Evolutionary conservation across 2,329 filamentous ascomycete genomes (phyloP), one percentile per base, ranked within the genome.

Genomic region (Berkeleyomyces basicola): DNA sequence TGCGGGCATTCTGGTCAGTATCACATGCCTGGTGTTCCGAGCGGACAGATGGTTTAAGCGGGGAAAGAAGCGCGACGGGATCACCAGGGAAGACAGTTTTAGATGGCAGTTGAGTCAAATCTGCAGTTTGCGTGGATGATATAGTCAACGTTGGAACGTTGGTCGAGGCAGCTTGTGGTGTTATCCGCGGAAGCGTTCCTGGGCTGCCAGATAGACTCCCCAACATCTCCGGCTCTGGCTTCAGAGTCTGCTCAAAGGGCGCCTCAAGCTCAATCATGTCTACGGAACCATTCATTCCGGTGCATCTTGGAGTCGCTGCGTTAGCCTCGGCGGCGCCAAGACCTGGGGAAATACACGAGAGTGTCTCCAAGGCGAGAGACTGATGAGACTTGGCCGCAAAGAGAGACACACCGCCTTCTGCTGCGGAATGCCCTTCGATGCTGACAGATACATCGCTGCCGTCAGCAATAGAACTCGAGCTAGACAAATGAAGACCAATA

Each of bases 61-160:
- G n/a, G 60, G 16, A 4, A 46, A n/a, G 16, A 46, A 7, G 43
- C 23, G n/a, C 51, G 47, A 44, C 44, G 60, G 76, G 76, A 33
- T 7, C 23, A 42, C 2, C 58, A 23, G 14, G n/a, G 42, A 4
- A 42, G 7, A 6, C 58, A n/a, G 4, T n/a, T 16, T 31, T 9
- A 16, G 14, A 3, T 16, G 36, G 3, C 39, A 9, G 1, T 78
- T 39, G 14, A 42, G 23, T 16, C 2, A 47, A 36, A 47, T 23
- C 31, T 4, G 33, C 16, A 60, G 31, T 39, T 31, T 1, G 23
- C 10, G 23, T n/a, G 33, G 42, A 6, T 7, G 23, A 14, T 33
- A 31, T 1, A 31, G 7, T 5, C 10, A 16, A 7, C 14, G 1
- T 37, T 39, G 53, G 4, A n/a, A 31, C 36, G 10, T 37, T 36